Conservation (phyloP, 805 yeast genomes). For the Saturnispora serradocipensis region DNA sequence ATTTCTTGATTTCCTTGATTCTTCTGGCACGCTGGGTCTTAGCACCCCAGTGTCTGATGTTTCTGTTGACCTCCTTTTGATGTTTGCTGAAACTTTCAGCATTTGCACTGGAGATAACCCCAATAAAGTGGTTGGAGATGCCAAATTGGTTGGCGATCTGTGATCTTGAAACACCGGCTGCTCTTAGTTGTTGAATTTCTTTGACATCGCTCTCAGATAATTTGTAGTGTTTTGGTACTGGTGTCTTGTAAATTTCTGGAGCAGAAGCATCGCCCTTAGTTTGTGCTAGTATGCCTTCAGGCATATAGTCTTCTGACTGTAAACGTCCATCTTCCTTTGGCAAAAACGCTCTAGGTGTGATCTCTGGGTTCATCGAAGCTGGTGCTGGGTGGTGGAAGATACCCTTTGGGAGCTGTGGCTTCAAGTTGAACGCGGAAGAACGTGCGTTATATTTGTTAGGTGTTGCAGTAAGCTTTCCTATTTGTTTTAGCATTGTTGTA, state of each 20-base stretch:
- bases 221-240: conserved; percentile 21
- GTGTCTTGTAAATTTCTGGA: conserved; percentile 22
- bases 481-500: background rate
- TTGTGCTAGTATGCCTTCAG: conserved; percentile 15
- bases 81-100: conserved; percentile 16
- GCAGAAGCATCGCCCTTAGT: conserved; percentile 11
- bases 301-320: conserved; percentile 20
- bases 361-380: conserved; percentile 24
- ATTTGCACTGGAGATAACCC: conserved; percentile 23
- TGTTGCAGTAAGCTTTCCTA: conserved; percentile 22
- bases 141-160: conserved; percentile 24
- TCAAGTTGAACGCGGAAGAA: conserved; percentile 30
- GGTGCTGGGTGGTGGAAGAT: conserved; percentile 31
- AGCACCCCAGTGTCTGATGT: conserved; percentile 21
- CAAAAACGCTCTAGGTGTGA: conserved; percentile 29
- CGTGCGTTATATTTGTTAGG: conserved; percentile 30
- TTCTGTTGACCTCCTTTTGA: conserved; percentile 13
- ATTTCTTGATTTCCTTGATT: conserved; percentile 16
- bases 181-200: conserved; percentile 25
- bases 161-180: conserved; percentile 24
- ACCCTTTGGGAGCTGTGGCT: conserved; percentile 27
- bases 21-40: conserved; percentile 20
- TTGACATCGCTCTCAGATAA: conserved; percentile 19
- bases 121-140: conserved; percentile 25
- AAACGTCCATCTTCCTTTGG: conserved; percentile 27